phyloP scores from a whole-genome alignment of 345 rosid species.

The Microthlaspi erraticum region DNA sequence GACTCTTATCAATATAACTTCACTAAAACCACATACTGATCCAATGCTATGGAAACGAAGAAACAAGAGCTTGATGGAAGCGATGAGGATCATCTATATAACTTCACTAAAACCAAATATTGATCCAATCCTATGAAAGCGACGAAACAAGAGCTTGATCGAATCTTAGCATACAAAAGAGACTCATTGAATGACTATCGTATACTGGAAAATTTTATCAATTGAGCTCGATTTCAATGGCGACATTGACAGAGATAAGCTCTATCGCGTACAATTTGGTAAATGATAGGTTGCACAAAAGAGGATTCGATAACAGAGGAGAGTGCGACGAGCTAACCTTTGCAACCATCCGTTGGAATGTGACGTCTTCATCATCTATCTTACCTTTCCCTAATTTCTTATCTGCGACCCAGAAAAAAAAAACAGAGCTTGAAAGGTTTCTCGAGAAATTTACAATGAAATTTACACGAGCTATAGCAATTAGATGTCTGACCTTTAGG shows the following conservation, averaged over 20 bases:
- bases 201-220: background rate
- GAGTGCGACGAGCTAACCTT: conserved; percentile 92
- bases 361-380: conserved; percentile 91
- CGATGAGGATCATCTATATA: background rate
- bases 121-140: background rate
- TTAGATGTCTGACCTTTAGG: conserved; percentile 67
- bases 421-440: conserved; percentile 18
- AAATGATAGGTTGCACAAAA: background rate
- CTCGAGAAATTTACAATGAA: conserved; percentile 3
- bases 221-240: conserved; percentile 1
- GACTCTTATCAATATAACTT: background rate
- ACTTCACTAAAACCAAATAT: background rate
- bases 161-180: background rate
- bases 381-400: conserved; percentile 89
- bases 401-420: conserved; percentile 49
- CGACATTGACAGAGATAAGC: background rate
- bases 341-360: conserved; percentile 99
- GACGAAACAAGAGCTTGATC: background rate
- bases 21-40: background rate
- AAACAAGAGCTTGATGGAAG: background rate
- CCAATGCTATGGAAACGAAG: background rate
- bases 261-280: background rate
- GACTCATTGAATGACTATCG: background rate
- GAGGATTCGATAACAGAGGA: conserved; percentile 37
- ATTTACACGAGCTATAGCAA: background rate